These are phyloP conservation scores for Thermothelomyces thermophilus DNA, from an alignment of 2,329 filamentous ascomycete species.

Conservation along the genomic window DNA sequence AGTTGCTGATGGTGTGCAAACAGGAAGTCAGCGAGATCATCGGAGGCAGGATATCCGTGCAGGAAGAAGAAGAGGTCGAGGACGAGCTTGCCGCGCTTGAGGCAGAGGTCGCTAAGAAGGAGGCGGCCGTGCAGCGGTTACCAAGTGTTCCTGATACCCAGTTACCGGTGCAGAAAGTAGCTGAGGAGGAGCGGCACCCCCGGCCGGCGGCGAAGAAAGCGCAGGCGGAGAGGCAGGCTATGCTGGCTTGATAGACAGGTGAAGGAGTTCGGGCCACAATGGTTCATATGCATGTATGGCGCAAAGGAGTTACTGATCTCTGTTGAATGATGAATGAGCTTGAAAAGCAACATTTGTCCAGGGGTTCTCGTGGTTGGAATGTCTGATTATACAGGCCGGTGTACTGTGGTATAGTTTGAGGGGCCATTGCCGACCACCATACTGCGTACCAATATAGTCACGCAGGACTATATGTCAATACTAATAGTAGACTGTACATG, in stretches of 20 bases:
- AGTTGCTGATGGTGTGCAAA: neutral
- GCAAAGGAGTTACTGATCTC: slow-evolving; percentile 3
- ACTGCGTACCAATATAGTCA: too few relatives aligned
- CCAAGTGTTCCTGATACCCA: slow-evolving; percentile 27
- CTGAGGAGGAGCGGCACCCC: slow-evolving; percentile 6
- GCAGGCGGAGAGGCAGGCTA: slow-evolving; percentile 25
- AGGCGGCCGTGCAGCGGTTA: slow-evolving; percentile 14
- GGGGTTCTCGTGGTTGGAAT: neutral
- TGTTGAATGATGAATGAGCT: neutral
- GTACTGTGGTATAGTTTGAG: too few relatives aligned
- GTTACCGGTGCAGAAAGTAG: slow-evolving; percentile 18
- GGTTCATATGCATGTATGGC: slow-evolving; percentile 6
- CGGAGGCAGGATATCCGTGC: slow-evolving; percentile 78
- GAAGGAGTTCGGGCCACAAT: slow-evolving; percentile 10
- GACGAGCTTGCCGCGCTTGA: slow-evolving; percentile 84
- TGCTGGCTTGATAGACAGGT: slow-evolving; percentile 23
- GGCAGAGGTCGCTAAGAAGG: slow-evolving; percentile 39
- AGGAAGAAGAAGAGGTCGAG: slow-evolving; percentile 96
- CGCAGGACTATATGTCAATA: too few relatives aligned
- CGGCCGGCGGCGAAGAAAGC: slow-evolving; percentile 10
- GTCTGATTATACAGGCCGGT: too few relatives aligned
- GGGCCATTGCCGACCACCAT: too few relatives aligned
- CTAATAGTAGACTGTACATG: too few relatives aligned
- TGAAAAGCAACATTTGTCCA: neutral
- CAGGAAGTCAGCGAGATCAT: slow-evolving; percentile 92